Evolutionary conservation across 192 early-diverging fungal species (phyloP).

Genomic region (Gonapodya prolifera): DNA sequence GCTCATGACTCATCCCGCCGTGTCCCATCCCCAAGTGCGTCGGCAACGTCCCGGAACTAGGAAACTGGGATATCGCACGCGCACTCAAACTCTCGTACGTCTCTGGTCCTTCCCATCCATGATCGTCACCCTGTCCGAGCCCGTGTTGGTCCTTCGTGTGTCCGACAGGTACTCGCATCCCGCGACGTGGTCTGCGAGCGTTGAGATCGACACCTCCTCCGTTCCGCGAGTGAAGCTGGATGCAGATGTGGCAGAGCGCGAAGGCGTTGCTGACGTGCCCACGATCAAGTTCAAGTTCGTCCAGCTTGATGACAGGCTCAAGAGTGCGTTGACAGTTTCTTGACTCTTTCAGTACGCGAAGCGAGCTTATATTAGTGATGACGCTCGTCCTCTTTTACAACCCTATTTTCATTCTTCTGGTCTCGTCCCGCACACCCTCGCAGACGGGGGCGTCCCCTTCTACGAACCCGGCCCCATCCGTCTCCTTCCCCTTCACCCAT

Average conservation of each 20-base stretch:
- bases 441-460: neutral
- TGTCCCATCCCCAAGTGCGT: neutral
- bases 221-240: neutral
- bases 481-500: neutral
- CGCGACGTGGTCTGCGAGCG: neutral
- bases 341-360: no score
- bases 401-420: neutral
- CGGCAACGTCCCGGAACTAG: neutral
- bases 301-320: neutral
- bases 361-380: no score
- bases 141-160: neutral
- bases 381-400: neutral
- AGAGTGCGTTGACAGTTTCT: no score
- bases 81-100: neutral
- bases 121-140: neutral
- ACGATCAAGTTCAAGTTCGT: neutral
- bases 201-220: neutral
- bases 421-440: neutral
- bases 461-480: neutral
- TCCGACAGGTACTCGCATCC: neutral
- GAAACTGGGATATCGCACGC: neutral
- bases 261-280: neutral
- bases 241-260: neutral
- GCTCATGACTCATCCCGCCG: neutral
- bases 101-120: neutral